These are phyloP conservation scores for Salvia miltiorrhiza DNA, from an alignment of 257 asterid genomes.

Conservation along the genomic window DNA sequence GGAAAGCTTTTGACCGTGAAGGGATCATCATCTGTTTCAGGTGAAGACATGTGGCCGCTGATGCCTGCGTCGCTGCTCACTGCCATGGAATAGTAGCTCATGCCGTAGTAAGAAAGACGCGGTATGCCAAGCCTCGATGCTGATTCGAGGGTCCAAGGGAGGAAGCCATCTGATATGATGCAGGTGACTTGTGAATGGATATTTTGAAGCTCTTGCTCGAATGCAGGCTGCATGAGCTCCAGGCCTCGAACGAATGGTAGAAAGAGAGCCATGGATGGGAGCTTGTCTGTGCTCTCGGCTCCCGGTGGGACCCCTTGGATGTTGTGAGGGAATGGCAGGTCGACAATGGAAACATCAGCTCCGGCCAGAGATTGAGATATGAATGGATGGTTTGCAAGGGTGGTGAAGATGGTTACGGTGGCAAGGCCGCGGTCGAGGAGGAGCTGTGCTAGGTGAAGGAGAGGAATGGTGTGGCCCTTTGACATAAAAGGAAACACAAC, in stretches of 20 bases:
- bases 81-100: conserved; percentile 30
- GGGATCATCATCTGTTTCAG: conserved; percentile 37
- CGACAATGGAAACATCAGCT: conserved; percentile 24
- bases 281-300: conserved; percentile 62
- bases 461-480: conserved; percentile 76
- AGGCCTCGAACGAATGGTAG: conserved; percentile 31
- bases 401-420: conserved; percentile 60
- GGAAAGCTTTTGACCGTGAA: conserved; percentile 41
- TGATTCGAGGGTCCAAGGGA: conserved; percentile 56
- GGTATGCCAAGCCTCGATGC: conserved; percentile 50
- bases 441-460: conserved; percentile 56
- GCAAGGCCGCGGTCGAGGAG: conserved; percentile 33
- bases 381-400: conserved; percentile 54
- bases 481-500: conserved; percentile 79
- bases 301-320: conserved; percentile 46
- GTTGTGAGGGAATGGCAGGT: conserved; percentile 55
- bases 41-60: conserved; percentile 17
- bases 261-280: conserved; percentile 60
- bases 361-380: conserved; percentile 33
- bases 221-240: conserved; percentile 45
- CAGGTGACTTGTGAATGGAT: conserved; percentile 28
- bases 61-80: not conserved
- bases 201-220: conserved; percentile 37
- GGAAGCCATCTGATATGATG: conserved; percentile 65
- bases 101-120: conserved; percentile 42